phyloP scores from a whole-genome alignment of 371 early-diverging fungal species.

The Amoeboradix gromovi region DNA sequence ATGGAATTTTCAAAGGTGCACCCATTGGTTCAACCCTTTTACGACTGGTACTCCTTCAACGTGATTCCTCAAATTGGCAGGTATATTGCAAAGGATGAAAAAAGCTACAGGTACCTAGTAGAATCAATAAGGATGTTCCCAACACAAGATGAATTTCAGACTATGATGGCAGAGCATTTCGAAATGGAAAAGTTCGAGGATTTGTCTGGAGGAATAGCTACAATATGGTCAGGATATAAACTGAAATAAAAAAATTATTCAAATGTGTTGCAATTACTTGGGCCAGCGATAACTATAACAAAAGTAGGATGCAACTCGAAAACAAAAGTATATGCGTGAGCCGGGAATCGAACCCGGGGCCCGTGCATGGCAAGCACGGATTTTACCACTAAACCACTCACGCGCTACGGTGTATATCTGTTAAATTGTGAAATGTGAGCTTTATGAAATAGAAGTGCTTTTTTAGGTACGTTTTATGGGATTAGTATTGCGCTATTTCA shows the following conservation, averaged over 20 bases:
- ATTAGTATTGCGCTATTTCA: too few relatives aligned
- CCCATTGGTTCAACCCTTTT: constrained; percentile 14
- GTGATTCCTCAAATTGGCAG: constrained; percentile 69
- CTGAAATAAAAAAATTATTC: constrained; percentile 13
- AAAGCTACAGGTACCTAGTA: constrained; percentile 88
- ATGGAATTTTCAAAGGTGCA: constrained; percentile 73
- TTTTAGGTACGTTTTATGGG: too few relatives aligned
- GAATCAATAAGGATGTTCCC: constrained; percentile 86
- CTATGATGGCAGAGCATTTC: constrained; percentile 64
- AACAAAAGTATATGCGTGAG: neutral
- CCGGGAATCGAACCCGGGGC: neutral
- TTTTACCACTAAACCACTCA: neutral
- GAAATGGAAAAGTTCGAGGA: constrained; percentile 68
- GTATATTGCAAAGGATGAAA: constrained; percentile 57
- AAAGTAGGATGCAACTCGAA: neutral
- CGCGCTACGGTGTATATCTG: neutral
- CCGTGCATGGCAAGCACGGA: neutral
- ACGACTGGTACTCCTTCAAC: constrained; percentile 74
- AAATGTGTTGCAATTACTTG: too few relatives aligned
- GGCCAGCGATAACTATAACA: too few relatives aligned
- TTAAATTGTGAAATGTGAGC: too few relatives aligned
- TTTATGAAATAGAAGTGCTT: too few relatives aligned
- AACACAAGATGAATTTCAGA: constrained; percentile 53
- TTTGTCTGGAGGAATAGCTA: constrained; percentile 79
- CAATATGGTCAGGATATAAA: constrained; percentile 76